Evolutionary conservation across 768 basidiomycete species (phyloP).

Genomic region (Tulasnella sp.): DNA sequence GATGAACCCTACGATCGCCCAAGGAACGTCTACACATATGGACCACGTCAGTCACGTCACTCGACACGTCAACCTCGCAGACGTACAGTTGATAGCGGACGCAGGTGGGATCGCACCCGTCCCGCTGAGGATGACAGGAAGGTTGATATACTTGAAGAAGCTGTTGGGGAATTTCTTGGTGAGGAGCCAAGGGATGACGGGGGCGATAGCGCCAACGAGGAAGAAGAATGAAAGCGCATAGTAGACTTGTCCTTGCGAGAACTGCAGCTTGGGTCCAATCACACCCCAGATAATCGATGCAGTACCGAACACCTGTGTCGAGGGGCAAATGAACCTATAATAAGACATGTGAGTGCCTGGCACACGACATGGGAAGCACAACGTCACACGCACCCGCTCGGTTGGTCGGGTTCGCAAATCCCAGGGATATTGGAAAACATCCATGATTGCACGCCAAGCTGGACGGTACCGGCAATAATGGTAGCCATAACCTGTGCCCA

Average conservation of each 20-base stretch:
- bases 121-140: slow-evolving; percentile 51
- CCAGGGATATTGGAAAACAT: slow-evolving; percentile 47
- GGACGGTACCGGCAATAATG: slow-evolving; percentile 23
- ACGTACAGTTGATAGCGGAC: slow-evolving; percentile 52
- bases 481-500: slow-evolving; percentile 45
- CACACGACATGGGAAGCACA: slow-evolving; percentile 17
- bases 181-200: slow-evolving; percentile 42
- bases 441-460: slow-evolving; percentile 37
- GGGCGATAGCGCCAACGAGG: slow-evolving; percentile 57
- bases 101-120: slow-evolving; percentile 53
- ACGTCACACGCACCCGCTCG: slow-evolving; percentile 29
- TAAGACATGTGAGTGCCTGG: slow-evolving; percentile 12
- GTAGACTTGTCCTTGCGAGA: slow-evolving; percentile 52
- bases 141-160: slow-evolving; percentile 48
- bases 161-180: slow-evolving; percentile 49
- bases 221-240: slow-evolving; percentile 61
- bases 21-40: not conserved
- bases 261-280: slow-evolving; percentile 62
- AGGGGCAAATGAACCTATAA: slow-evolving; percentile 13
- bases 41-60: slow-evolving; percentile 26
- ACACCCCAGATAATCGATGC: slow-evolving; percentile 47
- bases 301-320: slow-evolving; percentile 29
- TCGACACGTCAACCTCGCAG: slow-evolving; percentile 55
- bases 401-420: slow-evolving; percentile 44
- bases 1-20: slow-evolving; percentile 24